Evolutionary conservation across 2,329 filamentous ascomycete genomes (phyloP), one percentile per base, ranked within the genome.

Genomic region (Stenocarpella maydis): DNA sequence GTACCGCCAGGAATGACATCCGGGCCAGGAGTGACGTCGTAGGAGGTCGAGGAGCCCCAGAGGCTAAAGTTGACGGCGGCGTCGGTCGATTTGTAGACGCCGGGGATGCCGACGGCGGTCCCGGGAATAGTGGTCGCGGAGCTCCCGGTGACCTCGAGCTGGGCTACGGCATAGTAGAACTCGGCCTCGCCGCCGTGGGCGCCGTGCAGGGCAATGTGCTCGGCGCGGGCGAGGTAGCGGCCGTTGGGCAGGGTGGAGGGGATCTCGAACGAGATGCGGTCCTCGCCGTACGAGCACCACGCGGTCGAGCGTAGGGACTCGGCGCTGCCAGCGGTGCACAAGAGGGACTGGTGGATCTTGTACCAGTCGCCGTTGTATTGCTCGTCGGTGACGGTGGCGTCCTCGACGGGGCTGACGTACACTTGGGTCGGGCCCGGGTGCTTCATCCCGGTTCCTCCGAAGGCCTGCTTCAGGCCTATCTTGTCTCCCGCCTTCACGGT

Each of bases 341-440:
- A 21, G 2, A 55, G 53, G 21, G 53, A 58, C 8, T 58, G 53
- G 34, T 41, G 53, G 21, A 58, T 37, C 34, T 41, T 58, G 37
- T 58, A 58, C 53, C 53, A 58, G 14, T 58, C 53, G 1, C 53
- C 53, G 15, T 58, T 58, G 21, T 58, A 58, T 21, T 58, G 53
- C 15, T 58, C 53, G 53, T 41, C 53, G 1, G 53, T 41, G 21
- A n/a, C 53, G 37, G 53, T 58, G 21, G 53, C 53, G 21, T 58
- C 53, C 14, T 41, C 53, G 34, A 58, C 53, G 6, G 53, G 53
- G 4, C 53, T 55, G 53, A 55, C 53, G n/a, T 58, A 58, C 21
- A 58, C 53, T 34, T 58, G 53, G 14, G 53, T 41, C 15, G 53
- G 53, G 21, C 53, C 53, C 2, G 53, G 53, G 21, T 58, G 53